Conservation (phyloP, 345 rosid species). For the Corchorus olitorius region DNA sequence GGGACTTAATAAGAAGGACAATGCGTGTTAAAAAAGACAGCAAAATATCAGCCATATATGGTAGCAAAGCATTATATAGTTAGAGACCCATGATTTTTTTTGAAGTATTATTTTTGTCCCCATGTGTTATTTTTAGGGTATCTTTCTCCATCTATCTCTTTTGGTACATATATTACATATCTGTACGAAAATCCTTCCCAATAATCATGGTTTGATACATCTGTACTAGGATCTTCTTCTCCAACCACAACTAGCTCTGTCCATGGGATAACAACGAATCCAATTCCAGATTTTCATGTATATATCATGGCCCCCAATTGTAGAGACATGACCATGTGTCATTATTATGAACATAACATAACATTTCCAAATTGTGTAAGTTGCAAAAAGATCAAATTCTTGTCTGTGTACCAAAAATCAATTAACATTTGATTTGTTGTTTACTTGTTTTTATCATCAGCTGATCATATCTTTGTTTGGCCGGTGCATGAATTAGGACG, state of each 20-base stretch:
- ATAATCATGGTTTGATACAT: not conserved
- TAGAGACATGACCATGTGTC: slow-evolving; percentile 16
- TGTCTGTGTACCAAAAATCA: no score
- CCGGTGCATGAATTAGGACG: not conserved
- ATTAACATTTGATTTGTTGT: no score
- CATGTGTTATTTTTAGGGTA: not conserved
- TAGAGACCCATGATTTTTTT: not conserved
- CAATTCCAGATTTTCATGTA: slow-evolving; percentile 11
- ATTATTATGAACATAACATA: not conserved
- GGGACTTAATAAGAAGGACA: not conserved
- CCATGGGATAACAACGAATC: slow-evolving; percentile 19
- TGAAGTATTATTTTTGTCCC: not conserved
- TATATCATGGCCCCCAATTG: not conserved
- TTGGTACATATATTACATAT: not conserved
- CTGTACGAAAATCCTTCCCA: not conserved
- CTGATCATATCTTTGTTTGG: not conserved
- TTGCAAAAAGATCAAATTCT: not conserved
- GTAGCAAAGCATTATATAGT: no score
- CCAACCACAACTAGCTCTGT: slow-evolving; percentile 10
- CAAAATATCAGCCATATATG: slow-evolving; percentile 2
- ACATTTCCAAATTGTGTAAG: not conserved
- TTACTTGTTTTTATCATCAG: no score
- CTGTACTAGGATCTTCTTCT: slow-evolving; percentile 8
- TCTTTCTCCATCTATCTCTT: not conserved
- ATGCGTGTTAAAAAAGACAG: not conserved